Evolutionary conservation across 768 basidiomycete genomes (phyloP), one percentile per base, ranked within the genome.

Genomic region (Termitomyces sp.): DNA sequence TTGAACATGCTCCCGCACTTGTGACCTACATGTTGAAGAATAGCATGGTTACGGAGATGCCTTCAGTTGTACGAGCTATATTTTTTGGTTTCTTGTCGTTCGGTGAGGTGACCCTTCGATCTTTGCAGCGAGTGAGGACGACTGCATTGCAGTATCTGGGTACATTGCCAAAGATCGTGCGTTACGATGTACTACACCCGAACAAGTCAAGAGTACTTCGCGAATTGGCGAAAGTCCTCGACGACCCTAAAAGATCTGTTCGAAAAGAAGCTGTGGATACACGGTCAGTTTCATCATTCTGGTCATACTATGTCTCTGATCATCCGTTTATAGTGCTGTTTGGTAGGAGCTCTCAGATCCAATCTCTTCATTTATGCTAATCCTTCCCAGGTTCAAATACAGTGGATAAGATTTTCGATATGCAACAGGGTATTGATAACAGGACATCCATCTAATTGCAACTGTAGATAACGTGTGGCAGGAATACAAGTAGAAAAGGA

Each of bases 191-290:
- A 13, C 77, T 99, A 39, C 93, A 96, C 67, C 87, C 91, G 1
- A 80, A 84, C 66, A 98, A 93, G 71, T 58, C 82, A 2, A 74
- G 67, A 0, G 89, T 97, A 24, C 70, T 98, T 51, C 85, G 85
- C 37, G 86, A 88, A 59, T 77, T 99, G 27, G 87, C 81, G 0
- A 84, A 80, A 60, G 83, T 81, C 4, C 71, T 98, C 47, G 97
- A 98, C 68, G 97, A 98, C 73, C 91, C 91, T n/a, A 89, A 88
- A 68, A 78, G 90, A 58, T 73, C 74, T 2, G 95, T 99, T 8
- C 79, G 97, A 53, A 87, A 84, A 65, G 92, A 91, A 65, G 96
- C 95, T 1, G 97, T 98, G 3, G 87, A 93, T 63, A 88, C 93
- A 34, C 74, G 80, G 79, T 78, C 57, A 58, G 71, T 66, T 26